Evolutionary conservation across 805 yeast genomes (phyloP).

Genomic region (Candida berthetii): DNA sequence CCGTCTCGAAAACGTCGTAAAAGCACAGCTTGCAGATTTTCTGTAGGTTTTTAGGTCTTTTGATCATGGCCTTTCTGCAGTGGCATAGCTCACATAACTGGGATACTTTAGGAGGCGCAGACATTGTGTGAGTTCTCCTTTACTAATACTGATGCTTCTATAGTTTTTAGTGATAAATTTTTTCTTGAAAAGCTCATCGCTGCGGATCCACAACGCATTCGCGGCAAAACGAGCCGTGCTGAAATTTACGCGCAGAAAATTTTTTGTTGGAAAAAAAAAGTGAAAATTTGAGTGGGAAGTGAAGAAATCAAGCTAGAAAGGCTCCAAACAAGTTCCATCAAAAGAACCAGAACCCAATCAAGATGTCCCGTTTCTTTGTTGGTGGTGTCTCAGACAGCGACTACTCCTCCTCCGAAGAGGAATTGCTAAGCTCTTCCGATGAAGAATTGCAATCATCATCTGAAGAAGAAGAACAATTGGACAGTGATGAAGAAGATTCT

Average conservation of each 20-base stretch:
- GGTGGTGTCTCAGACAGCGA: constrained; percentile 37
- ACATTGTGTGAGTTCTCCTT: no score
- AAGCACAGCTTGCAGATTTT: constrained; percentile 90
- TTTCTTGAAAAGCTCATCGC: no score
- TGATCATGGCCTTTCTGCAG: constrained; percentile 76
- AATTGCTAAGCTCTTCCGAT: constrained; percentile 33
- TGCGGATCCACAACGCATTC: no score
- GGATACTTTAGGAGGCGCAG: constrained; percentile 21
- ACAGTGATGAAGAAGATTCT: constrained; percentile 17
- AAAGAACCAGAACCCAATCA: neutral
- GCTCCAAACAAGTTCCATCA: no score
- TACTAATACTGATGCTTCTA: no score
- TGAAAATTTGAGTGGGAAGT: constrained; percentile 5
- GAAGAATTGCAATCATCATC: constrained; percentile 28
- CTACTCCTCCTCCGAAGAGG: constrained; percentile 38
- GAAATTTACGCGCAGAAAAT: no score
- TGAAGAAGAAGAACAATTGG: constrained; percentile 24
- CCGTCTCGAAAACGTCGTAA: constrained; percentile 87
- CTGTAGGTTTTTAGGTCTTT: constrained; percentile 87
- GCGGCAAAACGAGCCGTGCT: no score
- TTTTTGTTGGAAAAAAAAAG: constrained; percentile 10
- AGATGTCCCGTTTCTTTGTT: constrained; percentile 91
- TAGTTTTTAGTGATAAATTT: no score
- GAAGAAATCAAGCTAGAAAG: neutral
- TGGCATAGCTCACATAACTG: constrained; percentile 81